phyloP scores from a whole-genome alignment of 2,329 filamentous ascomycete species.

The Colletotrichum trifolii region DNA sequence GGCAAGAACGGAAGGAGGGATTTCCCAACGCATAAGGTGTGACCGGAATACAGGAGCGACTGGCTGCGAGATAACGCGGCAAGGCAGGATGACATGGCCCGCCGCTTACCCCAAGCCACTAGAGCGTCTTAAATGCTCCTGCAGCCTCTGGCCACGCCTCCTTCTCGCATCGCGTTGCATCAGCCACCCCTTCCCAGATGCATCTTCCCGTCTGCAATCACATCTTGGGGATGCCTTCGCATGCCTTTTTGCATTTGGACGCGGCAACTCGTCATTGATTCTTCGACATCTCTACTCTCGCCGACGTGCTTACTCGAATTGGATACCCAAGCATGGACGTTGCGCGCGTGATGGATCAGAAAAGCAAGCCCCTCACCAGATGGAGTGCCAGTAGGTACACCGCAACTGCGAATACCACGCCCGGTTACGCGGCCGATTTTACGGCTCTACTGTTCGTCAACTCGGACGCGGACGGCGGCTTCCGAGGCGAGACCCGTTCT shows the following conservation, averaged over 20 bases:
- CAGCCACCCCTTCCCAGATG: constrained; percentile 7
- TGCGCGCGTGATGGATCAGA: constrained; percentile 14
- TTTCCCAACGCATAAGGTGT: background rate
- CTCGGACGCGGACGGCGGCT: too few species aligned
- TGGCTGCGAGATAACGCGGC: constrained; percentile 4
- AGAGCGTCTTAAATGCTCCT: background rate
- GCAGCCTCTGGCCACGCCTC: background rate
- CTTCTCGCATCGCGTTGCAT: constrained; percentile 16
- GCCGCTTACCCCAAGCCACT: constrained; percentile 15
- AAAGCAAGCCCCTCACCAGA: background rate
- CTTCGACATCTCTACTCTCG: too few species aligned
- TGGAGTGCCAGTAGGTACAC: constrained; percentile 1
- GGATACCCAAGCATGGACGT: constrained; percentile 3
- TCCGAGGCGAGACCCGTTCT: background rate
- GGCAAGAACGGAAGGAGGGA: background rate
- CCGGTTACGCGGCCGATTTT: constrained; percentile 1
- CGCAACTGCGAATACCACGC: background rate
- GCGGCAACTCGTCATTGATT: constrained; percentile 14
- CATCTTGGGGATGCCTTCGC: background rate
- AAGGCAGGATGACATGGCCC: constrained; percentile 22
- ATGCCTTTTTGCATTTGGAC: background rate
- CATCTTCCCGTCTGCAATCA: constrained; percentile 29
- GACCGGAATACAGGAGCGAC: background rate
- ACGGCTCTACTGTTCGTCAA: background rate
- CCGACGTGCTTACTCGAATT: constrained; percentile 27